Evolutionary conservation across 305 asterid species (phyloP), one percentile per base, ranked within the genome.

Genomic region (Withania somnifera): DNA sequence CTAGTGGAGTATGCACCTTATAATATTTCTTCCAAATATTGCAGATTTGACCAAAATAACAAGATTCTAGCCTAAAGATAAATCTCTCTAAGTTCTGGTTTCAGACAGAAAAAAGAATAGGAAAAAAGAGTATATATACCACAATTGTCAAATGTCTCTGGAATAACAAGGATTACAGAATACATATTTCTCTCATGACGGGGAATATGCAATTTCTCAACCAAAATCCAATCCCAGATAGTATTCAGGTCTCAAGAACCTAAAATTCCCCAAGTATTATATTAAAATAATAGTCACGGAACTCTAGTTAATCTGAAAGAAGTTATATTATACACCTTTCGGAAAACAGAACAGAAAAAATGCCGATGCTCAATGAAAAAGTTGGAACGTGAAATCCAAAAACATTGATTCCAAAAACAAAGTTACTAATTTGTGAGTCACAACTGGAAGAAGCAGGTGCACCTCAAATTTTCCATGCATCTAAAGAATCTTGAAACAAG

Each of bases 201-300:
- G 51, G 93, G 91, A 83, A 96, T 92, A 82, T 89, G 85, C 83
- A 96, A 86, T 80, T 94, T 94, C 82, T 93, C 97, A 73, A 84
- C 84, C 93, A 96, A 89, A 87, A 90, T 84, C 98, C 98, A 96
- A 82, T 96, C 97, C 99, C 97, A 94, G 77, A 96, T 92, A 66
- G 93, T 89, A 86, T 90, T 94, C 86, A 96, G 91, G 85, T 96
- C 99, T 82, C 99, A 67, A 93, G 88, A 54, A 94, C 98, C 99
- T 96, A 89, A 51, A 80, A 79, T 61, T 36, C 34, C 30, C 51
- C 40, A 28, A 78, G 15, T 63, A 47, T 15, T 19, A 75, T 50
- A 50, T 75, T 9, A 15, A 42, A 56, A 30, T 47, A 80, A 2
- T 11, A 13, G 19, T 11, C 40, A 60, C 22, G 64, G 77, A 17